Conservation (phyloP, 257 asterid genomes). For the Solanum gracilifrons region DNA sequence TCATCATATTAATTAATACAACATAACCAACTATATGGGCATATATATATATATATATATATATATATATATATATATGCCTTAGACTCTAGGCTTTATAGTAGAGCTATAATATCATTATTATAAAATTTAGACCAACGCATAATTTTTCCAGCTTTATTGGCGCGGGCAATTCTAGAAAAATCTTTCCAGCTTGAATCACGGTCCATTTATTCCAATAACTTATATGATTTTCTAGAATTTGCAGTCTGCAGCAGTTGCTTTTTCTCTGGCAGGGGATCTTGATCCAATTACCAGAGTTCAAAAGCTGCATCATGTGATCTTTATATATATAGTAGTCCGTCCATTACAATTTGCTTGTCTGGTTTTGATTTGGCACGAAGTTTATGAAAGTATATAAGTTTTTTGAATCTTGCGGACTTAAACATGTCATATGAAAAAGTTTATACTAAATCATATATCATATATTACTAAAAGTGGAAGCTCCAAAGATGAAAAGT, state of each 20-base stretch:
- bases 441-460: too few relatives aligned
- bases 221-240: neutral
- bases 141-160: constrained; percentile 50
- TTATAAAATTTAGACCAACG: constrained; percentile 45
- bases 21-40: neutral
- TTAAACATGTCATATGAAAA: neutral
- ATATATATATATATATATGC: too few relatives aligned
- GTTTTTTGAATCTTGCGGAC: neutral
- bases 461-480: too few relatives aligned
- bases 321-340: neutral
- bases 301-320: neutral
- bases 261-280: neutral
- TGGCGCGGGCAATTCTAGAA: constrained; percentile 49
- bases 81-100: neutral
- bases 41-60: too few relatives aligned
- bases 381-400: neutral
- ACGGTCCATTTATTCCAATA: constrained; percentile 50
- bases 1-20: neutral
- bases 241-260: too few relatives aligned
- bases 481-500: too few relatives aligned
- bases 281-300: neutral
- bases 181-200: constrained; percentile 27
- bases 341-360: neutral
- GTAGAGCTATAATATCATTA: neutral
- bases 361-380: neutral